These are phyloP conservation scores for Cyphellophora attinorum DNA, from an alignment of 2,329 filamentous ascomycete species.

Conservation along the genomic window DNA sequence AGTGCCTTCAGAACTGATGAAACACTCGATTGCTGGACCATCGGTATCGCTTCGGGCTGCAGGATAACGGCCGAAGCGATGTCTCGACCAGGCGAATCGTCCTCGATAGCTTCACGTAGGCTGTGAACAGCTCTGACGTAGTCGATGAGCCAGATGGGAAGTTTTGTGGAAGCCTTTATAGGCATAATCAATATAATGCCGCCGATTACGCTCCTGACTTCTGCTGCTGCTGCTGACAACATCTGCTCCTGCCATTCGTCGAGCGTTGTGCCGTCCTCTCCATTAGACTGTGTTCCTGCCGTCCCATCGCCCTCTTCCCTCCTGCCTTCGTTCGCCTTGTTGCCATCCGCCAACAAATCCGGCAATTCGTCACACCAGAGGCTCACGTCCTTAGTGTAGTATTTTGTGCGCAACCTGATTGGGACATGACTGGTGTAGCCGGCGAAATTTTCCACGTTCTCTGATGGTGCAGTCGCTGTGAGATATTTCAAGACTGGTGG, in stretches of 20 bases:
- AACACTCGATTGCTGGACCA: not conserved
- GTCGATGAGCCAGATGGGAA: conserved; percentile 16
- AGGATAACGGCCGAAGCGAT: conserved; percentile 9
- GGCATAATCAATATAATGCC: conserved; percentile 30
- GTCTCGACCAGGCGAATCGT: conserved; percentile 24
- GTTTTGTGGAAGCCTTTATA: conserved; percentile 5
- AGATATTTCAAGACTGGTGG: conserved; percentile 15
- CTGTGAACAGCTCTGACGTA: conserved; percentile 27
- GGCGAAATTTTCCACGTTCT: conserved; percentile 25
- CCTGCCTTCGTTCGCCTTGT: too few relatives aligned
- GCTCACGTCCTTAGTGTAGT: conserved; percentile 33
- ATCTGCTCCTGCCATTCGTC: conserved; percentile 31
- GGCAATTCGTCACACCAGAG: conserved; percentile 40
- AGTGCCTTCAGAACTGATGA: conserved; percentile 5
- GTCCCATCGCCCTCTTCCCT: too few relatives aligned
- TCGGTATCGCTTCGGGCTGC: conserved; percentile 2
- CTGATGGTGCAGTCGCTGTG: conserved; percentile 11
- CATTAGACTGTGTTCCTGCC: too few relatives aligned
- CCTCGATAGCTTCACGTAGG: conserved; percentile 30
- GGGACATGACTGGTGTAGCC: conserved; percentile 37
- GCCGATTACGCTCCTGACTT: conserved; percentile 36
- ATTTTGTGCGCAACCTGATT: conserved; percentile 30
- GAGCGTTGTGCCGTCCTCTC: too few relatives aligned
- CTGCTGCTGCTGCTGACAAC: conserved; percentile 28
- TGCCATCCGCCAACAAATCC: too few relatives aligned